Evolutionary conservation across 2,329 filamentous ascomycete genomes (phyloP), one percentile per base, ranked within the genome.

Genomic region (Aspergillus fumigatiaffinis): DNA sequence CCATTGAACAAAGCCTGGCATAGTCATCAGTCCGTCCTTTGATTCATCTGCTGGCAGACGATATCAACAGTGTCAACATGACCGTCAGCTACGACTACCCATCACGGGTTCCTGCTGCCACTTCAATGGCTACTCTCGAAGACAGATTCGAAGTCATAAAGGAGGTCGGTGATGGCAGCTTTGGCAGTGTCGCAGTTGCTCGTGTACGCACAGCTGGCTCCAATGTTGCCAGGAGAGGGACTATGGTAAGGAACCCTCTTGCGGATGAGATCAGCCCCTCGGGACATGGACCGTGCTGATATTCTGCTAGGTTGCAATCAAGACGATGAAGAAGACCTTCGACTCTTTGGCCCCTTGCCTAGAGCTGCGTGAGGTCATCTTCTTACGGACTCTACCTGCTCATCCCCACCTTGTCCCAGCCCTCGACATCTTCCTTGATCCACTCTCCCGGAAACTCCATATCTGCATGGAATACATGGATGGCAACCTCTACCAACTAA

Each of bases 391-490:
- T 10, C 81, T 99, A 17, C 94, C 94, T 2, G 81, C 84, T 48
- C 94, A 99, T 71, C 86, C 87, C 66, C 94, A 99, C 74, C 84
- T 99, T 35, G 94, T 99, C n/a, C 94, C 94, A 38, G 93, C 94
- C 4, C 84, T 97, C 64, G 94, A 99, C 77, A 99, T 99, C 70
- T 99, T 99, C 77, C 86, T 99, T 68, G 94, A 99, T 71, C 94
- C 94, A 0, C 90, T 91, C 73, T 96, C 85, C 78, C 95, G 92
- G 79, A 96, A 97, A 77, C 86, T 99, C 48, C 94, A 99, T 76
- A 99, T 99, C 65, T 88, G 86, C 71, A 99, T 99, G 94, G 94
- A 99, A 79, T 97, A 96, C 77, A 99, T 99, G 94, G 94, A 99
- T 73, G 94, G 94, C 52, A 99, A 99, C 75, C 83, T 99, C 1